Evolutionary conservation across 2,329 filamentous ascomycete genomes (phyloP), one percentile per base, ranked within the genome.

Genomic region (Fusarium tricinctum): DNA sequence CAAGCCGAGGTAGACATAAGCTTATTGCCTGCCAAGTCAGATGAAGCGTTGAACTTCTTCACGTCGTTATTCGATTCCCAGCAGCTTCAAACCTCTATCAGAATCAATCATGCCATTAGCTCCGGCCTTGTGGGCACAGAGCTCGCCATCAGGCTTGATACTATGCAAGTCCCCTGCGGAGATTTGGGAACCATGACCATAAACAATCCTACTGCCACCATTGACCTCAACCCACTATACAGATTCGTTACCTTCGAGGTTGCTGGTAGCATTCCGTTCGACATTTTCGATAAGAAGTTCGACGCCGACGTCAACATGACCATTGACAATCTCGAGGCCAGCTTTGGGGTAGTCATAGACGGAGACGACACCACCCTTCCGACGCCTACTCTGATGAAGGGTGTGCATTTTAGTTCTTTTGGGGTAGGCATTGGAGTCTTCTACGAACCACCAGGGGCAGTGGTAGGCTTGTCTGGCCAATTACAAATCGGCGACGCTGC

Each of bases 221-320:
- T 58, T 22, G 26, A 55, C 26, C 55, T 58, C 40, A 58, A 58
- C 10, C 49, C 55, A 3, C 8, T 40, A 0, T 55, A 40, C 40
- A 40, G 40, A 23, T 58, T 55, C 0, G 20, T 58, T 1, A 23
- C 32, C 10, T 55, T 55, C 2, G 39, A 32, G 0, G 49, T 58
- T 17, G 26, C 49, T 0, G 55, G 55, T 0, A 20, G 9, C 2
- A 56, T 58, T 6, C 55, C 49, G 4, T 58, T 58, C 9, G 12
- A 19, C 3, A 22, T 58, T 3, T 58, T 58, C 8, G 50, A 5
- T 0, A 58, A 39, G 6, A 20, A 45, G 0, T 55, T 56, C 6
- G 40, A 58, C 5, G 26, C 49, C 3, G n/a, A 55, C 2, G 2
- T 46, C 6, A 32, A 49, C 2, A 58, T 58, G 49, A 17, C 19